phyloP scores from a whole-genome alignment of 73 alveolate genomes.

The Tetrahymena borealis region DNA sequence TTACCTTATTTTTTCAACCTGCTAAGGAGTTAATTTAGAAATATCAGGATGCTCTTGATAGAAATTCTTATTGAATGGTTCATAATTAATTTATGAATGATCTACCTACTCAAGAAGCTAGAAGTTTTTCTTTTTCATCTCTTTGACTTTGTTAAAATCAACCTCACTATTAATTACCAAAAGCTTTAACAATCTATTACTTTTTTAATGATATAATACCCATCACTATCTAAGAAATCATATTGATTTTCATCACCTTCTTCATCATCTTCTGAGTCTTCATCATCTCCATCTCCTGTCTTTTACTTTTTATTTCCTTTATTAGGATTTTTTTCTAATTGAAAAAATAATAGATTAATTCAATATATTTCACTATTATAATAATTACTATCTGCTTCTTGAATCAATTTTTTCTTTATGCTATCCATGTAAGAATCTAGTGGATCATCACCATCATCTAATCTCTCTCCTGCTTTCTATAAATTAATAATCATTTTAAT shows the following conservation, averaged over 20 bases:
- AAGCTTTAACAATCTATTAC: neutral
- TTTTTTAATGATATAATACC: neutral
- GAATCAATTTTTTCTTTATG: constrained; percentile 5
- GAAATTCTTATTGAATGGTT: constrained; percentile 60
- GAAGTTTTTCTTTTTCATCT: constrained; percentile 38
- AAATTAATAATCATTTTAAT: neutral
- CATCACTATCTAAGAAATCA: constrained; percentile 20
- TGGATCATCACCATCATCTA: constrained; percentile 40
- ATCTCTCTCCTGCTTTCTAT: constrained; percentile 11
- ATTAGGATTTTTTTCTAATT: neutral
- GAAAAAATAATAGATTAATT: neutral
- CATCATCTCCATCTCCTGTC: neutral
- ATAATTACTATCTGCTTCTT: neutral
- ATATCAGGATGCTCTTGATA: constrained; percentile 84
- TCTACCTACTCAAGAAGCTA: constrained; percentile 53
- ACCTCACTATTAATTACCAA: neutral
- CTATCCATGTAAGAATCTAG: constrained; percentile 13
- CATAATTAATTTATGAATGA: constrained; percentile 74
- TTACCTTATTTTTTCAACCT: constrained; percentile 58
- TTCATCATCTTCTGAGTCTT: neutral
- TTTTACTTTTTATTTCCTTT: constrained; percentile 8
- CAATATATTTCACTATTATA: neutral
- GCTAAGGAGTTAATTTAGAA: constrained; percentile 47
- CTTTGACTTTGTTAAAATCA: constrained; percentile 26
- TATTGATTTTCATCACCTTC: constrained; percentile 10